Base-by-base conservation (phyloP, 108 stramenopile species). In the Fragilaria crotonensis region DNA sequence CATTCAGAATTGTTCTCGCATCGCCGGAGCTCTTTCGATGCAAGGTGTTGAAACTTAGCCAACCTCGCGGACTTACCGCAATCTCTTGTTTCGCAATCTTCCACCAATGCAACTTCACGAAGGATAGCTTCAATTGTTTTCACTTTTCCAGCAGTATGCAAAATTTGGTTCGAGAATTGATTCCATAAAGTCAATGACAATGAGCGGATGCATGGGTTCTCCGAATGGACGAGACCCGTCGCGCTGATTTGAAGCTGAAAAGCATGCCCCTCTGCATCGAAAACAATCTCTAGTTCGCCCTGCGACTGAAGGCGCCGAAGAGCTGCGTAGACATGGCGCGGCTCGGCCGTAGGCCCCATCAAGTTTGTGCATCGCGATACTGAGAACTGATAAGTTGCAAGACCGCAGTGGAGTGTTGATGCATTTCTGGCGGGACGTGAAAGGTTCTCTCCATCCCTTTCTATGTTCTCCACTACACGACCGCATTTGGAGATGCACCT, bases 251-350 rank as follows among this genome's bases (percentile, higher is more conserved):
- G 64, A 18, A 88, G 18, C 32, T 79, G 78, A 47, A 90, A 60
- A 14, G 75, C 81, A 44, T 76, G 60, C 25, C 89, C 85, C 33
- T 48, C 61, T 1, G 31, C 46, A 52, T 87, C 89, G 47, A 94
- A 70, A 27, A 59, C 41, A 27, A 90, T 60, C 41, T 94, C 89
- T 26, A 94, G 66, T 50, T 90, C 89, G 5, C 84, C 78, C 7
- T 18, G 57, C 5, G 54, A 52, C 60, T 94, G 80, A 33, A 94
- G 59, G 7, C 86, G 64, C 22, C 93, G 76, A 22, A 94, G 66
- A 0, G 85, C 81, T n/a, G 93, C 93, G 72, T 73, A 90, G 4
- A 90, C 83, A 73, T 94, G 87, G 3, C 93, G 71, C 48, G 89
- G 85, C 60, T 90, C 87, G 0, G 80, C 74, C 7, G 59, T 54